Evolutionary conservation across 305 asterid genomes (phyloP), one percentile per base, ranked within the genome.

Genomic region (Fraxinus velutina): DNA sequence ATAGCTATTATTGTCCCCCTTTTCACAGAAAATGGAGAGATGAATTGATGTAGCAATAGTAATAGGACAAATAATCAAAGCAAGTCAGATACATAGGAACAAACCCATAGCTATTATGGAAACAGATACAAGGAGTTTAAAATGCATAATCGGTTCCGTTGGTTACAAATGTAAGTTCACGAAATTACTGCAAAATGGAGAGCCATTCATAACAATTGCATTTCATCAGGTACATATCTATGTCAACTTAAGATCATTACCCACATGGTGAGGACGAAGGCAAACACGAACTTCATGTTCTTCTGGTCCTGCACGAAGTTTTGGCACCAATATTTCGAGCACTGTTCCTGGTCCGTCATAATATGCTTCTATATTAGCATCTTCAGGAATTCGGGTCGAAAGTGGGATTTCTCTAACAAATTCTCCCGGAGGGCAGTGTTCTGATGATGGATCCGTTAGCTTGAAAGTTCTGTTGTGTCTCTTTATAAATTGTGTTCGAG

Each of bases 391-490:
- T 6, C 97, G 88, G 1, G 93, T 93, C 5, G 94, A 87, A 3
- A 93, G 95, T 3, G 94, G 92, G 74, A 94, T 93, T 84, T 94
- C 98, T 30, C 98, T 71, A 1, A 94, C 87, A 71, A 94, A 94
- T 73, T 94, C 98, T n/a, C 97, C 97, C 0, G 93, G 96, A 2
- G 96, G 98, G 86, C 97, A 94, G 84, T 94, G 98, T 79, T 94
- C 98, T 0, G 97, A 83, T 10, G 91, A 90, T 0, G 84, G 77
- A 81, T 93, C 96, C 0, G 92, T 84, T 13, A 94, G 93, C 90
- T 91, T 92, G 85, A 94, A 93, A 2, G 91, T 92, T 82, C 98
- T 70, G 78, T 91, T 91, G 22, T 87, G 92, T 73, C 97, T 89
- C 87, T 91, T 92, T 88, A 93, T 89, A 68, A 85, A 90, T 29